These are phyloP conservation scores for Fusarium tricinctum DNA, from an alignment of 2,329 filamentous ascomycete species.

Conservation along the genomic window DNA sequence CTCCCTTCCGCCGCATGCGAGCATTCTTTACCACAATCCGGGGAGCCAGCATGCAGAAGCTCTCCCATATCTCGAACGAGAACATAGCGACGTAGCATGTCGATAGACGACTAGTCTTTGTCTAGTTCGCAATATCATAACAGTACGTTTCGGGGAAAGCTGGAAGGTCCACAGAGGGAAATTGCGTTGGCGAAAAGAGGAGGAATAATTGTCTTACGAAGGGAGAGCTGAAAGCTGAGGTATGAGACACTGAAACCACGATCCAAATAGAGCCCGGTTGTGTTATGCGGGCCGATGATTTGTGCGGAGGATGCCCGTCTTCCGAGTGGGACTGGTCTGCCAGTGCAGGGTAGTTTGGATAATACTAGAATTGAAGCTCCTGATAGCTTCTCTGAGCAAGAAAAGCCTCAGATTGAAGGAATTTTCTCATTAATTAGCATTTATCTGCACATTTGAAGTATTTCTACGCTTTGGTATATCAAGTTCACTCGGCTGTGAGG, in stretches of 20 bases:
- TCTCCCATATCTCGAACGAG: constrained; percentile 6
- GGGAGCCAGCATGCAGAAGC: constrained; percentile 5
- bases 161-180: constrained; percentile 11
- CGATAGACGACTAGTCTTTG: not conserved
- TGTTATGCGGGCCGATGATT: constrained; percentile 28
- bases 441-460: not conserved
- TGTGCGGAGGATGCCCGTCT: constrained; percentile 14
- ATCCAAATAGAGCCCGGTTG: not conserved
- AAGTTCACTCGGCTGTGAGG: not conserved
- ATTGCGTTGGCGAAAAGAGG: constrained; percentile 16
- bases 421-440: not conserved
- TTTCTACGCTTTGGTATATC: not conserved
- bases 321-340: not conserved
- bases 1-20: constrained; percentile 11
- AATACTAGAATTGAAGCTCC: not conserved
- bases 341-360: constrained; percentile 16
- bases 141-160: constrained; percentile 4
- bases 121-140: constrained; percentile 10
- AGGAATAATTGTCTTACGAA: constrained; percentile 25
- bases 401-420: not conserved
- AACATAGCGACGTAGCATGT: constrained; percentile 1
- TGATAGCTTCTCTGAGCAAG: not conserved
- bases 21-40: constrained; percentile 26
- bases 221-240: constrained; percentile 35
- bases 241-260: constrained; percentile 27